Base-by-base conservation (phyloP, 164 flowering plant species). In the Annona cherimola region DNA sequence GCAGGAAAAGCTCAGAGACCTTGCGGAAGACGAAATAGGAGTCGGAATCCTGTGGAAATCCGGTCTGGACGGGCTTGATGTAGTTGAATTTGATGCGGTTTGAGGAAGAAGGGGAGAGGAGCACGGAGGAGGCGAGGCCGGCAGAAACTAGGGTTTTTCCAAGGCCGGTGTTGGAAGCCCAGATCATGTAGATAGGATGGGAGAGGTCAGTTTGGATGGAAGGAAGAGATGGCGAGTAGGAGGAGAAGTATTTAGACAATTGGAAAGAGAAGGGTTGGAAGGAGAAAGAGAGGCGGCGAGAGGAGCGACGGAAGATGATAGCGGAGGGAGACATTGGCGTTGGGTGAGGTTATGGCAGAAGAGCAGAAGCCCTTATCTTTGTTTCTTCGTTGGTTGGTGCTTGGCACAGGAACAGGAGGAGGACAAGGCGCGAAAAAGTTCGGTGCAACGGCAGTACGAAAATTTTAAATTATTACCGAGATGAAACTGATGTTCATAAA, bases 131-230 rank as follows among this genome's bases (percentile, higher is more conserved):
- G 57, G 98, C 92, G 67, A 95, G 80, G 77, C 98, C 97, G 19
- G 97, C 76, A 71, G 99, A 95, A 60, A 95, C 90, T 19, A 93
- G 88, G 80, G 99, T 91, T 85, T 95, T 95, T 39, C 99, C 99
- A 60, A 93, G 82, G 69, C 87, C 84, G 55, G 98, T 95, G 84
- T 91, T 93, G 79, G 99, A 76, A 73, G 86, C 90, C 96, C 98
- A 95, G 14, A 95, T 69, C 57, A 85, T 78, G 88, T 85, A 91
- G 67, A 83, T 85, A 3, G 98, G 99, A 78, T 89, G 94, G 3
- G 90, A 84, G 75, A 95, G 93, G 26, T 86, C 77, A 66, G 77
- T 61, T 19, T 81, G 73, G 9, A 76, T 18, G 5, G 40, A 40
- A 1, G 70, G 61, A 26, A 8, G 67, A 41, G 41, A 40, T 12